Evolutionary conservation across 495 filamentous ascomycete genomes (phyloP), one percentile per base, ranked within the genome.

Genomic region (Annulohypoxylon nitens): DNA sequence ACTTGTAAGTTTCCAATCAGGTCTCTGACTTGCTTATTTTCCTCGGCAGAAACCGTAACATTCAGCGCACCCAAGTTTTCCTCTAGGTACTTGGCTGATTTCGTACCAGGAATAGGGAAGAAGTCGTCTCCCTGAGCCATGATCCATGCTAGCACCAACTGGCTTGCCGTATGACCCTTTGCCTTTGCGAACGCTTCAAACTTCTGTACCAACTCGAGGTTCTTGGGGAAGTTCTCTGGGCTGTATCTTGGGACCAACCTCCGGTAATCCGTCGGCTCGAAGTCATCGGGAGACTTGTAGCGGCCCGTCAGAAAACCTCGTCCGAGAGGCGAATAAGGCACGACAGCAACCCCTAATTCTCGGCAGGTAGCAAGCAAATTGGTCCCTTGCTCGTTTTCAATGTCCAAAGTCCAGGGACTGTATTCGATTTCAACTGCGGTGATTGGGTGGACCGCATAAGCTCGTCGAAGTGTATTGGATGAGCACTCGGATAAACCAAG

Each of bases 91-190:
- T 83, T 84, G 51, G 86, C 78, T 66, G 79, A 85, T 78, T 83
- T 90, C 4, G 89, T 90, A 3, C 90, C 89, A 5, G 85, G 87
- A 50, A 88, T 86, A 9, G 85, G 81, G 57, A 88, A 78, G 70
- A 89, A 81, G 55, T 88, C 85, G 2, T 84, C 81, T 4, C 88
- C 88, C 76, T 90, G 88, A 7, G 83, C 82, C 70, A 89, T 60
- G 45, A 88, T 67, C 88, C 88, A 90, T 0, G 88, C 87, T 26
- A 90, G 74, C 0, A 83, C 81, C 59, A 90, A 67, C 74, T 90
- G 88, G 11, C 78, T 82, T 1, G 81, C 45, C 1, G 86, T 87
- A 61, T 66, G 76, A 0, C 81, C 80, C 75, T 89, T 88, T 61
- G 75, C 75, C n/a, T 78, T 76, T 0, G 88, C 88, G 23, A 89